Percentiles rank a stretch among this genome's conserved stretches.
Conservation (phyloP, 495 filamentous ascomycete species). For the Xylaria scruposa region DNA sequence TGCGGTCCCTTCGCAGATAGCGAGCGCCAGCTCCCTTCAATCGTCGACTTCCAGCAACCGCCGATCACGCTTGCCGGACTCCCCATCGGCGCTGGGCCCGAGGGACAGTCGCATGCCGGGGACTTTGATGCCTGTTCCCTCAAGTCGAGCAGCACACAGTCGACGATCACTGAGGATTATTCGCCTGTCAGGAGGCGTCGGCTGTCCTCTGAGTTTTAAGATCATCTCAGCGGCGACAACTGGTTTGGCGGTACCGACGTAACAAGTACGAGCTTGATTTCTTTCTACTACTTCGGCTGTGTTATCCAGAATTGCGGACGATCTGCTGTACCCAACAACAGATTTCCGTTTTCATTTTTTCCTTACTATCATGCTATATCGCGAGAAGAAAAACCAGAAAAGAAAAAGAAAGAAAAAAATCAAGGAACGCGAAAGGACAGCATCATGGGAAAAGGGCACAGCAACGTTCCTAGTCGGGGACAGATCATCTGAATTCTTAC, state of each 20-base stretch:
- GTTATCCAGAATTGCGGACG: not conserved
- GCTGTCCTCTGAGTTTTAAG: conserved; percentile 22
- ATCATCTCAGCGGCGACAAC: not conserved
- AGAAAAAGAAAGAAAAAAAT: not conserved
- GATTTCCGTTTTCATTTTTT: not conserved
- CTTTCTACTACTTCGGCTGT: not conserved
- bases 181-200: not conserved
- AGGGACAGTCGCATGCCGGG: conserved; percentile 38
- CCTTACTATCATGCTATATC: not conserved
- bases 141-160: not conserved
- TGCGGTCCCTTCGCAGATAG: not conserved
- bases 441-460: not conserved
- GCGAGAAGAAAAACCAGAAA: not conserved
- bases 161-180: not conserved
- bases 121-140: conserved; percentile 37
- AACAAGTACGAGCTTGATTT: not conserved
- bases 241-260: not conserved
- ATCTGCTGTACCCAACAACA: not conserved
- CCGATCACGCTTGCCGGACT: conserved; percentile 38
- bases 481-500: not conserved
- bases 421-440: not conserved
- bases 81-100: conserved; percentile 52
- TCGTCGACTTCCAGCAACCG: conserved; percentile 20
- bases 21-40: not conserved
- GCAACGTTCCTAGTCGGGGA: not conserved